phyloP scores from a whole-genome alignment of 129 eudicot species.

The Kitagawia praeruptora region DNA sequence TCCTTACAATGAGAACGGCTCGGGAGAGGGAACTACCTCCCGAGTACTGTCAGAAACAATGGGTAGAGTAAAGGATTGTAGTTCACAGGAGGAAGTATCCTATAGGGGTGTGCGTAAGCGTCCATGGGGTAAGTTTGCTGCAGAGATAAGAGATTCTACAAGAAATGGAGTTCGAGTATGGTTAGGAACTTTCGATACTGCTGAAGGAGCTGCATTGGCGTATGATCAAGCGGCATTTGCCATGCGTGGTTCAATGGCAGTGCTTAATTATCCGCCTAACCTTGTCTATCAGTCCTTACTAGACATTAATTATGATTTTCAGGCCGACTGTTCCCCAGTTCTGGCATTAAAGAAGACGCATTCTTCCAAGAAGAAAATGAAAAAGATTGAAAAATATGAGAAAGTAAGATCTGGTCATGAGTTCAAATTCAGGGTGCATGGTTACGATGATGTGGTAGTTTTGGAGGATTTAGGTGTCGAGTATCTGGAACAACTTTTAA shows the following conservation, averaged over 20 bases:
- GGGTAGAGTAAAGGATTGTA: background rate
- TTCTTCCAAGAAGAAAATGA: conserved; percentile 27
- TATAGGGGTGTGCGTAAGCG: conserved; percentile 44
- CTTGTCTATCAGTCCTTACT: conserved; percentile 33
- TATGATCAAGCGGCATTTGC: conserved; percentile 57
- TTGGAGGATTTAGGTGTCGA: background rate
- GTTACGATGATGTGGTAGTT: background rate
- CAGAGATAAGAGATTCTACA: conserved; percentile 13
- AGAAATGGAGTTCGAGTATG: conserved; percentile 50
- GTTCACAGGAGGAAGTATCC: background rate
- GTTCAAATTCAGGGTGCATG: background rate
- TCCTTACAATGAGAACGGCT: conserved; percentile 30
- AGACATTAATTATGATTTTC: conserved; percentile 28
- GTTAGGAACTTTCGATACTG: conserved; percentile 53
- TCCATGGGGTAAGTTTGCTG: conserved; percentile 4
- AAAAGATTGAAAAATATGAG: conserved; percentile 17
- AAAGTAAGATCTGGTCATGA: conserved; percentile 4
- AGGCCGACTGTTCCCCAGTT: conserved; percentile 42
- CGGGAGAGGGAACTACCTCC: conserved; percentile 20
- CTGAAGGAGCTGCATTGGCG: conserved; percentile 49
- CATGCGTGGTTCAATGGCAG: conserved; percentile 39
- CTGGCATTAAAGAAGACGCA: conserved; percentile 43
- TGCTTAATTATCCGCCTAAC: conserved; percentile 41
- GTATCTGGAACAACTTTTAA: background rate
- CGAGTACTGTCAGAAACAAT: conserved; percentile 15